Evolutionary conservation across 495 filamentous ascomycete species (phyloP).

Genomic region (Penicillium dipodomyicola): DNA sequence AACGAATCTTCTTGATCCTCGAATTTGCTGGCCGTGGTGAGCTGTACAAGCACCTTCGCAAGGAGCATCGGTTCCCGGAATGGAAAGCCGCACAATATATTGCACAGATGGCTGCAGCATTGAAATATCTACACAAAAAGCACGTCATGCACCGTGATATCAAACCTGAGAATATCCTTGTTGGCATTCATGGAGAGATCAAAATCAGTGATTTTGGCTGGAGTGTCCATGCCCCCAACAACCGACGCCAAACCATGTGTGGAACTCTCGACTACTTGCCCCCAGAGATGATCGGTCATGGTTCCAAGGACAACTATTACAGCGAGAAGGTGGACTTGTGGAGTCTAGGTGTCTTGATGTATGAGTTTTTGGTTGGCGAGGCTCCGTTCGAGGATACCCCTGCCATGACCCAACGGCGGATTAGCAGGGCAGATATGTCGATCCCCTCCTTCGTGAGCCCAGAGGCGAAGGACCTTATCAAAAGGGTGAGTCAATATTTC

Average conservation of each 20-base stretch:
- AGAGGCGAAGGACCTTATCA: conserved; percentile 90
- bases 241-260: conserved; percentile 90
- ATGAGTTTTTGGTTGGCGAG: conserved; percentile 94
- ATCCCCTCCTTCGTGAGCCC: conserved; percentile 86
- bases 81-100: conserved; percentile 96
- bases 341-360: conserved; percentile 92
- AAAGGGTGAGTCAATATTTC: conserved; percentile 58
- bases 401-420: conserved; percentile 90
- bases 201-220: conserved; percentile 99
- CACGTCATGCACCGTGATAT: conserved; percentile 99
- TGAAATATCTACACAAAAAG: conserved; percentile 92
- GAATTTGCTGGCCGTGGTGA: conserved; percentile 96
- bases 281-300: conserved; percentile 91
- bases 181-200: conserved; percentile 96
- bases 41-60: conserved; percentile 92
- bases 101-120: conserved; percentile 95
- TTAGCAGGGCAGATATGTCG: conserved; percentile 86
- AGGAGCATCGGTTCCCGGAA: conserved; percentile 85
- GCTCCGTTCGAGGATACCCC: conserved; percentile 96
- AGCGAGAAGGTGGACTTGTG: conserved; percentile 95
- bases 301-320: conserved; percentile 78
- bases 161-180: conserved; percentile 97
- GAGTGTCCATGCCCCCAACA: conserved; percentile 97
- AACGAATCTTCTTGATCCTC: conserved; percentile 91
- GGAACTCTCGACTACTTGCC: conserved; percentile 96